phyloP scores from a whole-genome alignment of 352 stramenopile species.

The Phytophthora fragariae region DNA sequence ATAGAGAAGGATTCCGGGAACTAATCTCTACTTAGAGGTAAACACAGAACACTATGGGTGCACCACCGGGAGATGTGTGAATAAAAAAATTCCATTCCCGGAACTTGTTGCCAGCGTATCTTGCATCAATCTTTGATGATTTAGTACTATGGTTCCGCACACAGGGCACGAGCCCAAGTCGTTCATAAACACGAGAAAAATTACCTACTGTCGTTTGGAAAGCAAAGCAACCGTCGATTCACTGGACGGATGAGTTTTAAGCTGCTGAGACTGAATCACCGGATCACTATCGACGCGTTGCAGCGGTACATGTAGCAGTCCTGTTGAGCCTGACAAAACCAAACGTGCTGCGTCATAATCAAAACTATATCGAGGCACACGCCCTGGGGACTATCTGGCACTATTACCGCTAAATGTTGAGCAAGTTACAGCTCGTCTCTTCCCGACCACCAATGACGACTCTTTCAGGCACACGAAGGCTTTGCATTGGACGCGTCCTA shows the following conservation, averaged over 20 bases:
- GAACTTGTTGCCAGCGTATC: not conserved
- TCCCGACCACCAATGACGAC: not conserved
- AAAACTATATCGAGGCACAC: not conserved
- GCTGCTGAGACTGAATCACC: not conserved
- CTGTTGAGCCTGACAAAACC: not conserved
- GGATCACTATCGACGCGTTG: not conserved
- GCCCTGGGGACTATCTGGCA: not conserved
- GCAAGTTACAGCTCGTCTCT: not conserved
- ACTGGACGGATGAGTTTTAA: not conserved
- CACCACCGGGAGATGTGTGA: not conserved
- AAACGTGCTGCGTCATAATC: not conserved
- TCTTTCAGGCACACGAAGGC: not conserved
- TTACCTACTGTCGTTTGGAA: not conserved
- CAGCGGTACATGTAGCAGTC: not conserved
- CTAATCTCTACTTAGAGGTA: no score
- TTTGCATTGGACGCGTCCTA: constrained; percentile 1
- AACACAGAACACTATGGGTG: not conserved
- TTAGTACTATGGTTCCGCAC: not conserved
- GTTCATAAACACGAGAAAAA: not conserved
- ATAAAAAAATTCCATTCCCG: not conserved
- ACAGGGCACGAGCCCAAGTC: not conserved
- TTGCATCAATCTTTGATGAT: not conserved
- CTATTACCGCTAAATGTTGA: not conserved
- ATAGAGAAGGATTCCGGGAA: not conserved
- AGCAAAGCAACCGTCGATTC: not conserved